Evolutionary conservation across 306 rosid species (phyloP), one percentile per base, ranked within the genome.

Genomic region (Vicia sativa): DNA sequence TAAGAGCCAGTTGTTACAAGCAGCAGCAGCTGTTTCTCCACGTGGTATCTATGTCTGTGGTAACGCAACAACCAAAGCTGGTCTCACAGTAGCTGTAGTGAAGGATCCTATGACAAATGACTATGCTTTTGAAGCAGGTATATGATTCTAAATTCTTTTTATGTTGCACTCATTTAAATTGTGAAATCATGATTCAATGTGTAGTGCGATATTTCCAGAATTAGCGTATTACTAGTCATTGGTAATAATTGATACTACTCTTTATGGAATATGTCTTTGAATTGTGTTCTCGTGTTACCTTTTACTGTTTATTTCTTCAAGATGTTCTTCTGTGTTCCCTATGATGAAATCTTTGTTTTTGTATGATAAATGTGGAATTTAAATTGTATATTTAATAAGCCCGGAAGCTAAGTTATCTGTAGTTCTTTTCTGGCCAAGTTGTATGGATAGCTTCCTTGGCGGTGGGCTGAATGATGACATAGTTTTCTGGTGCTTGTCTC

Each of bases 11-110:
- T 75, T 93, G 74, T 87, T 90, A 64, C 97, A 90, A 88, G 98
- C 98, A 62, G 95, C 98, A 35, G 89, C 96, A 44, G 90, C 89
- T 48, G 80, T 90, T 83, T 93, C 97, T 74, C 90, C 96, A 12
- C 89, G 91, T 7, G 98, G 98, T 62, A 88, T 93, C 77, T 93
- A 90, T 86, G 95, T 93, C 55, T 92, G 96, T 66, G 98, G 98
- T 37, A 93, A 93, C 79, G 96, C 93, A 62, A 86, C 98, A 65
- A 92, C 96, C 56, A 89, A 73, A 85, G 96, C 93, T 26, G 96
- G 96, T 68, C 90, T 90, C 63, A 90, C 98, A 58, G 98, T 92
- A 45, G 93, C 98, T 16, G 96, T 92, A 56, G 93, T 92, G 68
- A 90, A 85, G 83, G 98, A 89, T 83, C 74, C 93, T 53, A 87